Evolutionary conservation across 441 rosid species (phyloP), one percentile per base, ranked within the genome.

Genomic region (Corymbia citriodora): DNA sequence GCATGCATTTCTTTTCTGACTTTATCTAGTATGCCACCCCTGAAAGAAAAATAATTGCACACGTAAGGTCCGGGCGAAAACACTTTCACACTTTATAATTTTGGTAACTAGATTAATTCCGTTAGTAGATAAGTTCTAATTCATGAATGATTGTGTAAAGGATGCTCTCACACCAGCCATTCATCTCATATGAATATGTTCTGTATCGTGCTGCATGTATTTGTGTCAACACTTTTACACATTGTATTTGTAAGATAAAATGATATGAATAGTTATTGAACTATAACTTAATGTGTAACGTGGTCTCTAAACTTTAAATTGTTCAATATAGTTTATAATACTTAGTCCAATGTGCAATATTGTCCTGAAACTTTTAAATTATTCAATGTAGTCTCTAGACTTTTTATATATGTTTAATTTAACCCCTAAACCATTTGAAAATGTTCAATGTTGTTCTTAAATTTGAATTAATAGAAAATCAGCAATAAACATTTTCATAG

Each of bases 351-450:
- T 59, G 14, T 59, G 25, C 7, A 25, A 5, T 59, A 59, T 59
- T 23, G 2, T 59, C 25, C 65, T 25, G 25, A 7, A 59, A 10
- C 7, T 59, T 14, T 59, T 11, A 59, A 59, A 4, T 23, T 59
- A 23, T 59, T 59, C 0, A 23, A 59, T 59, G 14, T 59, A 59
- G 25, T 59, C 14, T 0, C 25, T 59, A 10, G 5, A 59, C 7
- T 0, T 1, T 59, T 1, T 1, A 1, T 59, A 59, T 0, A 10
- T 59, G n/a, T 59, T 59, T 7, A 59, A 59, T 25, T 59, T 25
- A 59, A 59, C 25, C 0, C 7, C 0, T 25, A 59, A 29, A 25
- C 65, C 25, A 59, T 59, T 23, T 59, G 7, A 59, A 59, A 25
- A 59, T 59, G 0, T 25, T 59, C 11, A 59, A 59, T 59, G 11